phyloP scores from a whole-genome alignment of 208 protist species.

The Leptomonas pyrrhocoris region DNA sequence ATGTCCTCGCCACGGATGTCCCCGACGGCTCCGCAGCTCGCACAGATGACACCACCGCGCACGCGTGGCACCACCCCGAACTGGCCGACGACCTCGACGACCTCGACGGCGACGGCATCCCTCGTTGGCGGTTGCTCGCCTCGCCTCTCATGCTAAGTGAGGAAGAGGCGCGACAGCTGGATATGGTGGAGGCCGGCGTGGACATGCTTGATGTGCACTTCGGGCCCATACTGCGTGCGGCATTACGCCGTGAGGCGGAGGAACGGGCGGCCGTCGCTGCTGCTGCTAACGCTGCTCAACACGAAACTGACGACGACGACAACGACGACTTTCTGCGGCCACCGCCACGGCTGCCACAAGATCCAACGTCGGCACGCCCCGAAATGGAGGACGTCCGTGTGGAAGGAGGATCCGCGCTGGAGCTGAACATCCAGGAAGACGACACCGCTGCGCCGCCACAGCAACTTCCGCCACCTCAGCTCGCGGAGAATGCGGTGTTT shows the following conservation, averaged over 20 bases:
- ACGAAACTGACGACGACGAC: neutral
- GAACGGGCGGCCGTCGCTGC: conserved; percentile 3
- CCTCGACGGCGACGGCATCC: conserved; percentile 5
- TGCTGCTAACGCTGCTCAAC: neutral
- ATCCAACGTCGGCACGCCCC: neutral
- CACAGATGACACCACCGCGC: neutral
- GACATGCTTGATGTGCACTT: conserved; percentile 1
- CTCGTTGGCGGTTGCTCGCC: neutral
- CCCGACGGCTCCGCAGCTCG: too few species aligned
- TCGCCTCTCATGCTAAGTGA: neutral
- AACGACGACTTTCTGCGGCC: neutral
- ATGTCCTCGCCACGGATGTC: too few species aligned
- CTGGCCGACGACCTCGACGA: neutral
- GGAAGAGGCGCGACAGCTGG: conserved; percentile 14
- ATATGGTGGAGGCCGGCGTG: conserved; percentile 4
- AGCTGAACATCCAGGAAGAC: neutral
- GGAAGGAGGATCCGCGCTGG: neutral
- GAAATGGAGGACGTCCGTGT: neutral
- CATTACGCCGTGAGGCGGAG: conserved; percentile 5
- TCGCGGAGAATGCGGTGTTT: conserved; percentile 15
- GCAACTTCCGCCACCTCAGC: conserved; percentile 1
- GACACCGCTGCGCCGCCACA: neutral
- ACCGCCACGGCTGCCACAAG: neutral
- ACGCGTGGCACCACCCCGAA: neutral
- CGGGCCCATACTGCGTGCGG: conserved; percentile 6